Evolutionary conservation across 2,329 filamentous ascomycete genomes (phyloP), one percentile per base, ranked within the genome.

Genomic region (Stemphylium beticola): DNA sequence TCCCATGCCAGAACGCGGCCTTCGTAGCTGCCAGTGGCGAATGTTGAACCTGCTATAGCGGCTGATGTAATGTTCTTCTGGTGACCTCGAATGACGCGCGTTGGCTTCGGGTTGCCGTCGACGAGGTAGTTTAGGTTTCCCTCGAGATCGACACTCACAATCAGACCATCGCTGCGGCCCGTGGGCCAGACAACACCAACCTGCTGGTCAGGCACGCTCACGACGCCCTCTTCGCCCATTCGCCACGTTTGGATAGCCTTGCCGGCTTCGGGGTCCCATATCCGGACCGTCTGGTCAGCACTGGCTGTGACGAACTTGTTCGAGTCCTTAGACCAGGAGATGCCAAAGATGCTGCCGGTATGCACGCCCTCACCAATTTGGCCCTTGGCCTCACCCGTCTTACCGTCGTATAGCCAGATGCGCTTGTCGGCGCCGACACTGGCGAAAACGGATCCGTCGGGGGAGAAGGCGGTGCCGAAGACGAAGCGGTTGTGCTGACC

Each of bases 381-480:
- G 55, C 81, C 84, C 39, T 87, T 90, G 1, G 89, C 83, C 72
- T 96, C 92, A 26, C 95, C 95, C 14, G 92, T 96, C 83, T 96
- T 96, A 58, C 93, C 95, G 73, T 99, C 92, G 73, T 97, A 99
- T 9, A 99, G 81, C 82, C 95, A 96, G 62, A 99, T 96, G 71
- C 86, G 87, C 73, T 88, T 88, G 76, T 99, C 95, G n/a, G 90
- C 92, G 33, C 95, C 93, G 2, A 97, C 93, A 47, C 90, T 96
- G 31, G 95, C 90, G 57, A 99, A 80, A 33, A 82, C 81, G 36
- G 82, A 86, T 41, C 95, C 95, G 72, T 98, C 93, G 0, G 93
- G 93, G 24, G 91, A 93, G 76, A 97, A 99, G 2, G 87, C 90
- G 4, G 92, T 86, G 24, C 90, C 92, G 67, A 93, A 90, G 15